Evolutionary conservation across 352 stramenopile species (phyloP).

Genomic region (Blastocystis sp.): DNA sequence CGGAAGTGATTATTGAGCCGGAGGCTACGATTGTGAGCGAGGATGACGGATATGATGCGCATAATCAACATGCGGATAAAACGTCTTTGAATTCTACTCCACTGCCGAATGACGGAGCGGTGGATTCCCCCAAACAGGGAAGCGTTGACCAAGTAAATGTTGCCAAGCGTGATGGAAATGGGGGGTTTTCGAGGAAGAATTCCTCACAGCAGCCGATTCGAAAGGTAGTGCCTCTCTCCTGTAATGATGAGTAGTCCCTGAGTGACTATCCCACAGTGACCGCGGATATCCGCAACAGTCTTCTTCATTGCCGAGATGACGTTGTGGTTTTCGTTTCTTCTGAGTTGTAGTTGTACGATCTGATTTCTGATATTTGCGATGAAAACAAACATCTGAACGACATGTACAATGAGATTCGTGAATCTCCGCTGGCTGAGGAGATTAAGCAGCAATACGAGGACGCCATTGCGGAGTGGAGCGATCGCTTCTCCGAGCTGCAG

Average conservation of each 20-base stretch:
- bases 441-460: constrained; percentile 58
- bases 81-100: no score
- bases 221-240: neutral
- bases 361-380: constrained; percentile 45
- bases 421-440: constrained; percentile 32
- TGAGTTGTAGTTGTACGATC: constrained; percentile 5
- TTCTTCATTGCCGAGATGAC: constrained; percentile 38
- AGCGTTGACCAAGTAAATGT: no score
- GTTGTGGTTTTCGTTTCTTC: neutral
- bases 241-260: neutral
- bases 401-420: constrained; percentile 54
- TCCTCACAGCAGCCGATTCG: no score
- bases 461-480: neutral
- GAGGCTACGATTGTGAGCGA: neutral
- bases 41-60: no score
- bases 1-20: neutral
- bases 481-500: constrained; percentile 19
- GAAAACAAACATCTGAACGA: constrained; percentile 41
- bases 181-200: no score
- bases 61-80: no score
- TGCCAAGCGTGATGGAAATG: no score
- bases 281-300: constrained; percentile 25
- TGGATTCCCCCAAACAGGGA: no score
- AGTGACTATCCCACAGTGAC: constrained; percentile 47
- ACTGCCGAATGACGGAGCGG: no score